Base-by-base conservation (phyloP, 2,329 filamentous ascomycete species). In the Aspergillus latus region DNA sequence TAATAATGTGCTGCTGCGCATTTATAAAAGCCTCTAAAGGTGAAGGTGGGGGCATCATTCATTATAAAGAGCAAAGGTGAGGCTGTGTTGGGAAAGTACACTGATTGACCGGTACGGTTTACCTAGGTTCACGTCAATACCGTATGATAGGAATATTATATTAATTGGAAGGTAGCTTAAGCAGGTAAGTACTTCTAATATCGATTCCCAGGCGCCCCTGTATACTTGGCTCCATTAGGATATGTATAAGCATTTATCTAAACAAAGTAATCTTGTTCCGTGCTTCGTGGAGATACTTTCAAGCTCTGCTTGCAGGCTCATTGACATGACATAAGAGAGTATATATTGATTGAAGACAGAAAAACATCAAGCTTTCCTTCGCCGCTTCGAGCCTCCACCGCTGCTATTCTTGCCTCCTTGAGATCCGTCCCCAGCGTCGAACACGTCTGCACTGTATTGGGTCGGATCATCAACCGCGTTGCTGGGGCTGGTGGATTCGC, bases 401-500 rank as follows among this genome's bases (percentile, higher is more conserved):
- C 65, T 64, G 46, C 63, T 60, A 43, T 64, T 65, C 46, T 58
- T 60, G 40, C 53, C 42, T 59, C 65, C 49, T 48, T 64, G 54
- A 45, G 50, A 50, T 54, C 64, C 63, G 54, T 55, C 51, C 36
- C 54, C 52, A 15, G 52, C 43, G 26, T 58, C 56, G 9, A 54
- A 43, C 28, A 36, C 2, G n/a, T 26, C 40, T 1, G 49, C 54
- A 42, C 49, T 47, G 46, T 64, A 63, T 3, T 21, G 21, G 21
- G 21, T 21, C 32, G 58, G 65, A 16, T 74, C 72, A 42, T 73
- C 73, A 10, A 67, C 60, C 4, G 68, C 68, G 28, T 68, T 69
- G 16, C 70, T 66, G 8, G 76, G 76, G 54, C 75, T 78, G 1
- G 75, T 74, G 9, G 69, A 61, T 59, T 77, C 76, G 54, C 76